Conservation (phyloP, 2,329 filamentous ascomycete species). For the Lomentospora prolificans region DNA sequence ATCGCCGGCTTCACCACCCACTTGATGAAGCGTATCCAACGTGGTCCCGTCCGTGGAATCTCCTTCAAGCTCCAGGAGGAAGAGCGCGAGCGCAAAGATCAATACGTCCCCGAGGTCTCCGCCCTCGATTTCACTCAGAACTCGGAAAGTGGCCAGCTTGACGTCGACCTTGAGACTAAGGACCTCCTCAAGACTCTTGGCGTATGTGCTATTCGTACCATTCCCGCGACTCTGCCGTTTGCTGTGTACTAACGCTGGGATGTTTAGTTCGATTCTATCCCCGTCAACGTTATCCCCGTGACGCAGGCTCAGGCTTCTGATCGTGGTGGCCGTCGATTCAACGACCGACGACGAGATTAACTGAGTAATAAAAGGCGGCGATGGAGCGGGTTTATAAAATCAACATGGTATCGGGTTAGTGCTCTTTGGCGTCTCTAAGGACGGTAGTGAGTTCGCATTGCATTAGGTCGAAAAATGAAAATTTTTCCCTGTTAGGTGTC, state of each 20-base stretch:
- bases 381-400: constrained; percentile 14
- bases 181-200: constrained; percentile 97
- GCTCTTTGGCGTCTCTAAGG: constrained; percentile 45
- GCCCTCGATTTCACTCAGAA: constrained; percentile 97
- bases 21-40: constrained; percentile 99
- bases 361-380: constrained; percentile 16
- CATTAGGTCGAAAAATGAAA: constrained; percentile 49
- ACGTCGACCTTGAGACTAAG: constrained; percentile 96
- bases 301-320: constrained; percentile 80
- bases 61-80: constrained; percentile 99
- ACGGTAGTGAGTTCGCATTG: constrained; percentile 43
- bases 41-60: constrained; percentile 97
- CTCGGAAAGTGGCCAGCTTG: constrained; percentile 84
- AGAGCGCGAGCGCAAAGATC: constrained; percentile 99
- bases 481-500: constrained; percentile 69
- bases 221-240: constrained; percentile 1
- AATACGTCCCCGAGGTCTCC: constrained; percentile 98
- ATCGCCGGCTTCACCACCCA: constrained; percentile 98
- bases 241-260: constrained; percentile 18
- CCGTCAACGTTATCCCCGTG: constrained; percentile 90
- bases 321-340: constrained; percentile 67
- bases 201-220: constrained; percentile 51
- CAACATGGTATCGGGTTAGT: constrained; percentile 20
- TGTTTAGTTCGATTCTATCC: constrained; percentile 83
- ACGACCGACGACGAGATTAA: constrained; percentile 49